Conservation (phyloP, 23 red algal genomes). For the Gracilaria domingensis region DNA sequence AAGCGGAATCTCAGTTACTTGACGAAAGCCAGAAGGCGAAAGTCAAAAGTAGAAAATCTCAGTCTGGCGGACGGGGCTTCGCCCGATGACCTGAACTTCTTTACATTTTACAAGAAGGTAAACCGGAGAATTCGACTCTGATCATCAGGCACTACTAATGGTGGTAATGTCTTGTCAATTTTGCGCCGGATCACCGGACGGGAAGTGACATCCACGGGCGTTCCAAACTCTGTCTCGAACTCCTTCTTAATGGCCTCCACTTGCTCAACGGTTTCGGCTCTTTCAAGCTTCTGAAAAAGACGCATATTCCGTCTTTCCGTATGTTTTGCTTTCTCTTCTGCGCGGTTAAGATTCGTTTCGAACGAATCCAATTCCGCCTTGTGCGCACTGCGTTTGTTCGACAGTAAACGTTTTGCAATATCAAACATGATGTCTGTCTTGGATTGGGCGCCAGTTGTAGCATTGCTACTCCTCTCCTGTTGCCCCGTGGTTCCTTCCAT, state of each 20-base stretch:
- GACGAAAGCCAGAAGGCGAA: not conserved
- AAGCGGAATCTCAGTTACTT: slow-evolving; percentile 35
- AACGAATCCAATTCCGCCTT: slow-evolving; percentile 47
- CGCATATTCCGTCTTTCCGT: slow-evolving; percentile 58
- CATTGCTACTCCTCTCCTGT: not conserved
- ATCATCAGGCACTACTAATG: slow-evolving; percentile 39
- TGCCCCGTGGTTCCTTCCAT: not conserved
- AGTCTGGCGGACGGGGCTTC: slow-evolving; percentile 44
- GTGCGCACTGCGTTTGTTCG: slow-evolving; percentile 3
- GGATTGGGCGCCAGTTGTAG: not conserved
- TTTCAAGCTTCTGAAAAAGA: slow-evolving; percentile 60
- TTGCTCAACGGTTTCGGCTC: slow-evolving; percentile 59
- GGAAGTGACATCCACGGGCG: slow-evolving; percentile 15
- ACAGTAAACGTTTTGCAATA: slow-evolving; percentile 34
- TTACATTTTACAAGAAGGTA: slow-evolving; percentile 48
- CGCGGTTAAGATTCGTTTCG: slow-evolving; percentile 32
- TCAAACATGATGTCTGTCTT: slow-evolving; percentile 49
- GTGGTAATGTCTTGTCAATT: slow-evolving; percentile 66
- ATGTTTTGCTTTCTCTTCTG: slow-evolving; percentile 42
- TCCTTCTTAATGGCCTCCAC: slow-evolving; percentile 55
- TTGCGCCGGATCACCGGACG: slow-evolving; percentile 54
- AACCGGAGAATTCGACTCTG: slow-evolving; percentile 60
- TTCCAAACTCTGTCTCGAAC: slow-evolving; percentile 60
- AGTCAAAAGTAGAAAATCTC: not conserved
- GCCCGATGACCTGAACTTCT: slow-evolving; percentile 5